Evolutionary conservation across 768 basidiomycete genomes (phyloP).

Genomic region (Phylloporus arenicola): DNA sequence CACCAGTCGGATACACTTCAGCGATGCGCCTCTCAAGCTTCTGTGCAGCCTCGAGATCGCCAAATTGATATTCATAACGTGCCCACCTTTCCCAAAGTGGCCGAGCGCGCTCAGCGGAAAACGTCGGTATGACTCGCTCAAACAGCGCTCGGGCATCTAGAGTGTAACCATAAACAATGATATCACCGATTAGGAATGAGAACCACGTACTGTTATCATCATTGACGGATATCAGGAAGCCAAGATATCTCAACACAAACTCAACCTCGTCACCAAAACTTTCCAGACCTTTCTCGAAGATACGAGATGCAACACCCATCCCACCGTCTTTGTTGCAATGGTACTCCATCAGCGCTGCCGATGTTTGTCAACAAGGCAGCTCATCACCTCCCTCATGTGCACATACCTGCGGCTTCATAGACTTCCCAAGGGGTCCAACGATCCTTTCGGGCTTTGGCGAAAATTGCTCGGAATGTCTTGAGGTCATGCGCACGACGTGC

Average conservation of each 20-base stretch:
- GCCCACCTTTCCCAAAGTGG: constrained; percentile 97
- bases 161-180: constrained; percentile 2
- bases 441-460: constrained; percentile 75
- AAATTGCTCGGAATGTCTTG: constrained; percentile 70
- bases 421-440: constrained; percentile 85
- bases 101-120: constrained; percentile 71
- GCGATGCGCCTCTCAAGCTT: constrained; percentile 87
- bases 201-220: constrained; percentile 82
- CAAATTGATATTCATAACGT: constrained; percentile 90
- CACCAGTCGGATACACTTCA: constrained; percentile 83
- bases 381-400: not conserved
- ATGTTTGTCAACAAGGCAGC: constrained; percentile 5
- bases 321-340: constrained; percentile 76
- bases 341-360: constrained; percentile 87
- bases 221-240: constrained; percentile 90
- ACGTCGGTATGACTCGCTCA: constrained; percentile 77
- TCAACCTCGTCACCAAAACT: constrained; percentile 76
- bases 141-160: constrained; percentile 94
- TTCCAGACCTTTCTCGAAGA: constrained; percentile 92
- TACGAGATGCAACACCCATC: constrained; percentile 72
- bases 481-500: constrained; percentile 83
- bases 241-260: constrained; percentile 83
- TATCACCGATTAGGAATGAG: not conserved
- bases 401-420: constrained; percentile 82
- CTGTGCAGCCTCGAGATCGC: constrained; percentile 82